phyloP scores from a whole-genome alignment of 1,284 basidiomycete species.

The Moesziomyces sp. region DNA sequence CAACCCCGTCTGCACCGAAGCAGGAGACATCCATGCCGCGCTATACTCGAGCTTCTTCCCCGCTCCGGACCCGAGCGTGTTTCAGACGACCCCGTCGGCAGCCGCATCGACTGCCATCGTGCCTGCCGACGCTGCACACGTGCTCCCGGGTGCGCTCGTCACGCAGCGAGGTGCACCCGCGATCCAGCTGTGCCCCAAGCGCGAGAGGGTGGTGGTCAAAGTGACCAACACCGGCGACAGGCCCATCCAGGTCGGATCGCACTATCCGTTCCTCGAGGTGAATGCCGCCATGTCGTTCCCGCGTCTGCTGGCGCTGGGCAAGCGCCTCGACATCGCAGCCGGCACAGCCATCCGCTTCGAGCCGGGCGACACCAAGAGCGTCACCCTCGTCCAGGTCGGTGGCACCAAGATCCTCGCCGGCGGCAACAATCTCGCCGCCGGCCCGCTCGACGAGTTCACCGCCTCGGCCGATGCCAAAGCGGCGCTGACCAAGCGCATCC shows the following conservation, averaged over 20 bases:
- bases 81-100: slow-evolving; percentile 8
- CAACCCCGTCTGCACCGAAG: slow-evolving; percentile 81
- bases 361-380: slow-evolving; percentile 87
- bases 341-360: slow-evolving; percentile 97
- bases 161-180: slow-evolving; percentile 61
- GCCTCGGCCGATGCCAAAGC: slow-evolving; percentile 13
- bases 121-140: slow-evolving; percentile 10
- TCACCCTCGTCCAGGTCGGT: slow-evolving; percentile 82
- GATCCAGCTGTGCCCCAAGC: slow-evolving; percentile 80
- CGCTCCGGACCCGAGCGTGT: slow-evolving; percentile 74
- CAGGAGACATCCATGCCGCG: slow-evolving; percentile 81
- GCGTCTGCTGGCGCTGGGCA: slow-evolving; percentile 81
- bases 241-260: slow-evolving; percentile 78
- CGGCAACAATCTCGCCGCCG: slow-evolving; percentile 76
- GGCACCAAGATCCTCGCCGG: slow-evolving; percentile 75
- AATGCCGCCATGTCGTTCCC: slow-evolving; percentile 87
- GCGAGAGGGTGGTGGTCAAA: slow-evolving; percentile 77
- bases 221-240: slow-evolving; percentile 94
- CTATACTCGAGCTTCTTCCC: slow-evolving; percentile 94
- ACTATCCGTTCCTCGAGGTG: slow-evolving; percentile 89
- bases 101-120: not conserved
- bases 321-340: slow-evolving; percentile 88
- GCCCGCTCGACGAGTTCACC: slow-evolving; percentile 39
- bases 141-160: slow-evolving; percentile 55
- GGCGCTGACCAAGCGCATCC: slow-evolving; percentile 35